phyloP scores from a whole-genome alignment of 2,329 filamentous ascomycete genomes.

The Fusarium proliferatum region DNA sequence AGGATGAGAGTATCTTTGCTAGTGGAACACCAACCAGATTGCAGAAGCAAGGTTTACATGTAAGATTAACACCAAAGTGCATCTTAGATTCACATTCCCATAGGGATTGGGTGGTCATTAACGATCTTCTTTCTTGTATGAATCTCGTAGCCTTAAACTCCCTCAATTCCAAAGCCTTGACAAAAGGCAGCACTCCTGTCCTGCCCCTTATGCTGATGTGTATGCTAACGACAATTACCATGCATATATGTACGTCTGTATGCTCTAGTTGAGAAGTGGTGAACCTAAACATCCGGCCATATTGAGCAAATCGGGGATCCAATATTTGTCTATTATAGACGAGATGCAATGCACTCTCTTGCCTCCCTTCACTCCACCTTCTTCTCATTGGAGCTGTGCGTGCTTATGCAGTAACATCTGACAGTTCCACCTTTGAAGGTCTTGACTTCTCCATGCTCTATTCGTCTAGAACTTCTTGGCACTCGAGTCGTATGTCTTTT shows the following conservation, averaged over 20 bases:
- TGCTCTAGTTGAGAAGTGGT: conserved; percentile 32
- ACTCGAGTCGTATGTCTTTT: conserved; percentile 27
- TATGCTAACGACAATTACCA: conserved; percentile 27
- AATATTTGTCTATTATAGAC: conserved; percentile 33
- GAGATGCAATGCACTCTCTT: conserved; percentile 8
- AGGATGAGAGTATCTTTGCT: conserved; percentile 14
- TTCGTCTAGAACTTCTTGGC: conserved; percentile 10
- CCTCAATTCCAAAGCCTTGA: background rate
- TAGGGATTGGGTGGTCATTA: conserved; percentile 19
- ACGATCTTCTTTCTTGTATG: conserved; percentile 24
- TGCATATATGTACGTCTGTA: conserved; percentile 25
- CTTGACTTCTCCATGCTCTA: conserved; percentile 1
- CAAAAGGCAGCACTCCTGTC: conserved; percentile 16
- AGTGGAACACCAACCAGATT: conserved; percentile 2
- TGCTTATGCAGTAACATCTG: background rate
- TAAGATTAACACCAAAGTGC: conserved; percentile 33
- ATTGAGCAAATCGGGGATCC: conserved; percentile 34
- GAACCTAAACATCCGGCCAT: conserved; percentile 33
- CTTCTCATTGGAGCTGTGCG: conserved; percentile 1
- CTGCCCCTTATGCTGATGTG: conserved; percentile 19
- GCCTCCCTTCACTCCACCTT: conserved; percentile 15
- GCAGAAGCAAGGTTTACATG: conserved; percentile 27
- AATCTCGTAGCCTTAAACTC: conserved; percentile 5
- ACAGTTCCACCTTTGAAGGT: background rate
- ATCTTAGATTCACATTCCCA: conserved; percentile 25